A percentile compares a stretch with the other conserved stretches of the same genome.
Conservation (phyloP, 2,329 filamentous ascomycete genomes). For the Cladophialophora chaetospira region DNA sequence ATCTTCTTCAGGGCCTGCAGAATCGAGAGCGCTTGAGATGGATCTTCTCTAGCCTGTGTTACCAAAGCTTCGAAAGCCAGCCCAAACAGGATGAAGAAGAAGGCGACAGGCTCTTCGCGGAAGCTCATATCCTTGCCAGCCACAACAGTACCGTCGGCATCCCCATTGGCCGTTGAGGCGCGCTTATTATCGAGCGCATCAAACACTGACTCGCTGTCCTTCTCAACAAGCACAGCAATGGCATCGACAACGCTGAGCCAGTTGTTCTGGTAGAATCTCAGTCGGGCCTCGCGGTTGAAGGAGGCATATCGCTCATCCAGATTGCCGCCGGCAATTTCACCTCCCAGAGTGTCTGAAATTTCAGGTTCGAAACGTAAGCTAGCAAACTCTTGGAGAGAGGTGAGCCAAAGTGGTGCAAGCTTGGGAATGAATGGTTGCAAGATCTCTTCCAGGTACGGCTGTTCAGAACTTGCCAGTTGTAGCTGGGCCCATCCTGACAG, state of each 20-base stretch:
- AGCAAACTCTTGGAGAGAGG: constrained; percentile 90
- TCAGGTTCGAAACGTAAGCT: constrained; percentile 93
- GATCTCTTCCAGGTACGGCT: constrained; percentile 84
- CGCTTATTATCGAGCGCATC: constrained; percentile 88
- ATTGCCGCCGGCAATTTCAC: constrained; percentile 77
- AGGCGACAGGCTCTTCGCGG: constrained; percentile 93
- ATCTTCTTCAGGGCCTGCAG: constrained; percentile 93
- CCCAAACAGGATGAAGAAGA: constrained; percentile 98
- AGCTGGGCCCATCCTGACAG: constrained; percentile 97
- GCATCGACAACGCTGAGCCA: constrained; percentile 97
- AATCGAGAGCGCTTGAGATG: constrained; percentile 82
- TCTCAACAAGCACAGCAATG: constrained; percentile 94
- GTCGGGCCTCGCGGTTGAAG: constrained; percentile 86
- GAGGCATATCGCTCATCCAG: constrained; percentile 94
- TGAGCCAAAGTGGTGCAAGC: constrained; percentile 89
- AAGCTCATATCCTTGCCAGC: constrained; percentile 84
- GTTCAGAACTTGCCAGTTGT: constrained; percentile 91
- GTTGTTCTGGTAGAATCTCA: constrained; percentile 94
- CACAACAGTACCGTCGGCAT: constrained; percentile 18
- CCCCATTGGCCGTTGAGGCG: constrained; percentile 38
- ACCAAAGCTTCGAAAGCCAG: constrained; percentile 95
- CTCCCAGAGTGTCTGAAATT: constrained; percentile 86
- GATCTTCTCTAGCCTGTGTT: constrained; percentile 69
- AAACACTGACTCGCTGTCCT: constrained; percentile 97
- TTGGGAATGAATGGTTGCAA: constrained; percentile 86